Conservation (phyloP, 176 grass and related monocot species). For the Triticum urartu region DNA sequence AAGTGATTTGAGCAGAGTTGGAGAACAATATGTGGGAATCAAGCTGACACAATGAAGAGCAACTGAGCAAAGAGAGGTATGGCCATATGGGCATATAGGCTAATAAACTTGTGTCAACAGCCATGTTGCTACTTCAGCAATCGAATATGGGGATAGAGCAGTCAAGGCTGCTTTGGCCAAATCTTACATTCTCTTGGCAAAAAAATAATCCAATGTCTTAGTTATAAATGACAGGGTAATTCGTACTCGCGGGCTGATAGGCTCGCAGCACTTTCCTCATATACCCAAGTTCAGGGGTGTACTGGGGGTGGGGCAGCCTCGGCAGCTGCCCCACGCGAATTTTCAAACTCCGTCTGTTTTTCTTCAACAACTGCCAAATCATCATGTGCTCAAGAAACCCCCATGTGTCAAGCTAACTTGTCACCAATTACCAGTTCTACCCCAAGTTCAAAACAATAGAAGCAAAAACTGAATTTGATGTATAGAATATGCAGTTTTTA, state of each 20-base stretch:
- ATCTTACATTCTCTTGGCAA: background rate
- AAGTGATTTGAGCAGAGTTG: background rate
- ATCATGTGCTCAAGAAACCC: background rate
- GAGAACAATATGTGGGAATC: background rate
- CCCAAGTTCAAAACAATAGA: background rate
- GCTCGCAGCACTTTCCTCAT: too few species aligned
- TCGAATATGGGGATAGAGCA: background rate
- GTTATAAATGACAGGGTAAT: background rate
- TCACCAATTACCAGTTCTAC: conserved; percentile 2
- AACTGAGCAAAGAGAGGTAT: background rate
- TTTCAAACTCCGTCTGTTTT: background rate
- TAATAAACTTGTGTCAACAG: background rate
- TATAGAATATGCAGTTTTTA: background rate
- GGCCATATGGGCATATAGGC: background rate
- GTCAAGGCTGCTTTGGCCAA: background rate
- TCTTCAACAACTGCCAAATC: background rate
- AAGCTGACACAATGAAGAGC: background rate
- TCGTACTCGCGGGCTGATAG: background rate
- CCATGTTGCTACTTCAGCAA: background rate
- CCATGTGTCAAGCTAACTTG: background rate
- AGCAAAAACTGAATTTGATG: background rate
- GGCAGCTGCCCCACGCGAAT: background rate
- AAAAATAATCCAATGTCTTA: background rate
- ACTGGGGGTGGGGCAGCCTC: background rate
- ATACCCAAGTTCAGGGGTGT: too few species aligned